Conservation (phyloP, 495 filamentous ascomycete species). For the Neurospora sp. region DNA sequence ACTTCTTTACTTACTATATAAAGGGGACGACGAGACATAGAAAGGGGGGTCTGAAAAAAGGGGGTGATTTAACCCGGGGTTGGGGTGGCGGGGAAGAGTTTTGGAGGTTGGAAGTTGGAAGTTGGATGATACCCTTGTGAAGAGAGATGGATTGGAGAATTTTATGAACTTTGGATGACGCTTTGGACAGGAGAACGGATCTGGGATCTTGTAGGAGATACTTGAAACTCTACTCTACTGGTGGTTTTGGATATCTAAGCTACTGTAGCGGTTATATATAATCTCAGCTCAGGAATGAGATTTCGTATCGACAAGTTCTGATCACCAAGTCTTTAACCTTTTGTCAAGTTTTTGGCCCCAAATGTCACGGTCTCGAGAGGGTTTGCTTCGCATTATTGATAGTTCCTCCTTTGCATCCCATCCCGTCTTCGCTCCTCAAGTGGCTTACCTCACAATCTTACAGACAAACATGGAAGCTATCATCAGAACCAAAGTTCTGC, state of each 20-base stretch:
- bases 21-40: not conserved
- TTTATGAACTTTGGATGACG: not conserved
- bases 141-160: not conserved
- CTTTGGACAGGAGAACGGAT: not conserved
- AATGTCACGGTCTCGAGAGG: too few relatives aligned
- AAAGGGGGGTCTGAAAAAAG: not conserved
- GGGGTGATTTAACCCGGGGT: not conserved
- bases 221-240: not conserved
- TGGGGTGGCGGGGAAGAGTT: not conserved
- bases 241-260: not conserved
- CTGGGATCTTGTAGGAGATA: too few relatives aligned
- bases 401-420: too few relatives aligned
- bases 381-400: too few relatives aligned
- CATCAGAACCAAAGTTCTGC: too few relatives aligned
- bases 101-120: not conserved
- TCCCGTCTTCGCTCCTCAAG: too few relatives aligned
- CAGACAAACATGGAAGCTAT: too few relatives aligned
- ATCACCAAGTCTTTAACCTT: too few relatives aligned
- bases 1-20: not conserved
- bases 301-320: too few relatives aligned
- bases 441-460: too few relatives aligned
- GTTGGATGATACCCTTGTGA: not conserved
- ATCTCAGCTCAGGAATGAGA: not conserved
- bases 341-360: too few relatives aligned
- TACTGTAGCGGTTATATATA: not conserved